Evolutionary conservation across 169 alveolate species (phyloP).

Genomic region (Besnoitia besnoiti): DNA sequence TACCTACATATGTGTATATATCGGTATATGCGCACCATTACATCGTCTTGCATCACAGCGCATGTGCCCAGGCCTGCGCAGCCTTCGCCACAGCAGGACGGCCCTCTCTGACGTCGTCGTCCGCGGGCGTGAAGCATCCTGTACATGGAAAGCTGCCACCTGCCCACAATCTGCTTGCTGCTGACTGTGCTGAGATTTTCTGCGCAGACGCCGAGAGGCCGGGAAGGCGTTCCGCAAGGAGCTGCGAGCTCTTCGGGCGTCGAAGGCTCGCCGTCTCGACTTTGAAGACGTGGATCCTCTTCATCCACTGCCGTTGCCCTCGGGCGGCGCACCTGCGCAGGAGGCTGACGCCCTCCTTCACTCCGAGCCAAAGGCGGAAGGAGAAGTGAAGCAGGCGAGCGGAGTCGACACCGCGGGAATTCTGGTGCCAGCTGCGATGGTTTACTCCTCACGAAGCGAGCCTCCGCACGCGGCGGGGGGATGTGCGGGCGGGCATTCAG

Average conservation of each 20-base stretch:
- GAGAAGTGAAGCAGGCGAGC: too few relatives aligned
- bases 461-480: too few relatives aligned
- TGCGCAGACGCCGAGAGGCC: slow-evolving; percentile 8
- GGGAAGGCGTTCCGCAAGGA: background rate
- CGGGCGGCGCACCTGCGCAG: background rate
- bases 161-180: background rate
- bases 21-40: too few relatives aligned
- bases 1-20: too few relatives aligned
- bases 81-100: too few relatives aligned
- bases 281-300: background rate
- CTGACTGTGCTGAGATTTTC: background rate
- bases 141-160: background rate
- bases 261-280: slow-evolving; percentile 32
- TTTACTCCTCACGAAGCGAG: too few relatives aligned
- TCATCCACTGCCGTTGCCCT: background rate
- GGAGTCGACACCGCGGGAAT: too few relatives aligned
- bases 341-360: background rate
- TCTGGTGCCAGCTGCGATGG: too few relatives aligned
- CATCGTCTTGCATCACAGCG: too few relatives aligned
- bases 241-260: background rate
- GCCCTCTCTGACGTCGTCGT: background rate
- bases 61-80: too few relatives aligned
- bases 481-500: too few relatives aligned
- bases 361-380: too few relatives aligned
- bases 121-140: background rate